Conservation (phyloP, 2,329 filamentous ascomycete species). For the Penicillium sp. region DNA sequence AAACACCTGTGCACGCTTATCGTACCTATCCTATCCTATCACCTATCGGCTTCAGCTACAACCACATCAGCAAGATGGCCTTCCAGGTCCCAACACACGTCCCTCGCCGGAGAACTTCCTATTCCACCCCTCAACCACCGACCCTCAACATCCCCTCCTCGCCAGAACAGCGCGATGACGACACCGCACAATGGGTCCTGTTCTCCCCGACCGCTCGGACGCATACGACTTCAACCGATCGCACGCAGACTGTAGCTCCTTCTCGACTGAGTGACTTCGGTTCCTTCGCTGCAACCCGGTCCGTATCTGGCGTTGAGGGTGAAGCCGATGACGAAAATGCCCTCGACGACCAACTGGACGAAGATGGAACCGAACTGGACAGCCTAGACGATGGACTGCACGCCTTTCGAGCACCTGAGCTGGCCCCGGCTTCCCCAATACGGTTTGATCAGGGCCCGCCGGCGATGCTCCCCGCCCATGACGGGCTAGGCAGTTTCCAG, state of each 20-base stretch:
- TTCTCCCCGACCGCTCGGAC: conserved; percentile 79
- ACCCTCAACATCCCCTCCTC: conserved; percentile 30
- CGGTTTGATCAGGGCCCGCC: conserved; percentile 56
- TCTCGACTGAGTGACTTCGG: conserved; percentile 78
- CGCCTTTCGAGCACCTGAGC: conserved; percentile 70
- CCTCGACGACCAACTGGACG: conserved; percentile 59
- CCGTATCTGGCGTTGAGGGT: conserved; percentile 41
- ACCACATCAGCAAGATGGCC: conserved; percentile 31
- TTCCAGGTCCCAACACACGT: conserved; percentile 40
- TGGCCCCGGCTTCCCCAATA: conserved; percentile 43
- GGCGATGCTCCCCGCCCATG: conserved; percentile 82
- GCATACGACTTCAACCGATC: conserved; percentile 63
- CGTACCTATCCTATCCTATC: conserved; percentile 6
- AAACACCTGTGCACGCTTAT: neutral
- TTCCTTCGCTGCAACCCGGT: conserved; percentile 67
- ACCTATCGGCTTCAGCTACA: conserved; percentile 6
- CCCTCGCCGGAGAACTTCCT: conserved; percentile 35
- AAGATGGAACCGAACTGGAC: conserved; percentile 73
- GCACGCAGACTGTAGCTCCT: conserved; percentile 63
- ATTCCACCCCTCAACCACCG: conserved; percentile 29
- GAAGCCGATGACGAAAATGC: conserved; percentile 43
- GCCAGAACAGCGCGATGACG: conserved; percentile 53
- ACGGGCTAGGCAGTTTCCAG: conserved; percentile 83
- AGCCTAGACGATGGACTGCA: conserved; percentile 89
- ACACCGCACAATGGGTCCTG: conserved; percentile 92